Evolutionary conservation across 2,329 filamentous ascomycete species (phyloP).

Genomic region (Venturia aucupariae): DNA sequence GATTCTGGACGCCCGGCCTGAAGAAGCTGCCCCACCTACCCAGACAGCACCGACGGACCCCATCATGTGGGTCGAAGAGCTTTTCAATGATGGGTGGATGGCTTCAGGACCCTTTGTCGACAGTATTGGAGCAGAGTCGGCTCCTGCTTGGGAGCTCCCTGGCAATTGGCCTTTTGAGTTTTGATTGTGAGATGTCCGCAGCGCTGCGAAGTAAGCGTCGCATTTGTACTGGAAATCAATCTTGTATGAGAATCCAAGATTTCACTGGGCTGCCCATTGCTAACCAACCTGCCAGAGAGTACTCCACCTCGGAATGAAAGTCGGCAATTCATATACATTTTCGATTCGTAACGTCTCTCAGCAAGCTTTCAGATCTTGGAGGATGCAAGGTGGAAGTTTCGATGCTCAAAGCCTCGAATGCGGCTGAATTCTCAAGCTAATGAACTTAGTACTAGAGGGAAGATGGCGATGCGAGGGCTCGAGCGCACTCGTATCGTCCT

Average conservation of each 20-base stretch:
- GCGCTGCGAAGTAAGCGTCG: neutral
- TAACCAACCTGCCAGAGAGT: neutral
- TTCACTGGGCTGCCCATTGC: neutral
- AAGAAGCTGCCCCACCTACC: neutral
- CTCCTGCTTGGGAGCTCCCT: slow-evolving; percentile 7
- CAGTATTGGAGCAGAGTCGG: slow-evolving; percentile 1
- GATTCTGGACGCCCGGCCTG: slow-evolving; percentile 20
- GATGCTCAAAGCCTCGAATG: too few species aligned
- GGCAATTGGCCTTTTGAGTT: slow-evolving; percentile 14
- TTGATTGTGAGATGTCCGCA: neutral
- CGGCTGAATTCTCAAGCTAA: too few species aligned
- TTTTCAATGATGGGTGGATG: slow-evolving; percentile 13
- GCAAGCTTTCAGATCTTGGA: too few species aligned
- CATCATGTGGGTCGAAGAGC: slow-evolving; percentile 12
- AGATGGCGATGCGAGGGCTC: too few species aligned
- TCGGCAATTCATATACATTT: neutral
- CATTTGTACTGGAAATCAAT: too few species aligned
- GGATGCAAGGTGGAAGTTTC: too few species aligned
- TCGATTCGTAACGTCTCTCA: neutral
- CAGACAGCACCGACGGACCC: slow-evolving; percentile 12
- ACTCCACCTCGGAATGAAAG: neutral
- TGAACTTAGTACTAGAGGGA: too few species aligned
- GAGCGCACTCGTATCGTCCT: too few species aligned
- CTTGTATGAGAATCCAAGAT: neutral
- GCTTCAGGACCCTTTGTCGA: slow-evolving; percentile 6